phyloP scores from a whole-genome alignment of 2,329 filamentous ascomycete genomes.

The Penicillium sp. region DNA sequence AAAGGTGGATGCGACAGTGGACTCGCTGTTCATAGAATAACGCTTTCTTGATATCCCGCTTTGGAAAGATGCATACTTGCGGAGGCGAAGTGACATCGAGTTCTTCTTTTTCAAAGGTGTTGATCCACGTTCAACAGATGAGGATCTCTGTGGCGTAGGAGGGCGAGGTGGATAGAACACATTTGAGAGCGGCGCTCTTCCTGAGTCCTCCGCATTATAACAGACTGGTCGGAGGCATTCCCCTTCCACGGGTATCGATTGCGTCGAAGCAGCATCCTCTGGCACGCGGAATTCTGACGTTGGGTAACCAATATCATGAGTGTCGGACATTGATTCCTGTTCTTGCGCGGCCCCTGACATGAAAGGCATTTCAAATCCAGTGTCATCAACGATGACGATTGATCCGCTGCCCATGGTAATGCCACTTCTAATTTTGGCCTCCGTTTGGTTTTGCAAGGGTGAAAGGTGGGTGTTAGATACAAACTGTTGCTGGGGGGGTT shows the following conservation, averaged over 20 bases:
- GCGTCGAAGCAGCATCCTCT: slow-evolving; percentile 18
- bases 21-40: slow-evolving; percentile 29
- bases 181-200: slow-evolving; percentile 12
- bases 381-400: slow-evolving; percentile 81
- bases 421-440: slow-evolving; percentile 48
- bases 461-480: not conserved
- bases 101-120: slow-evolving; percentile 25
- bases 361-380: slow-evolving; percentile 42
- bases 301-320: not conserved
- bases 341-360: slow-evolving; percentile 42
- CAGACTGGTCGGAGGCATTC: slow-evolving; percentile 32
- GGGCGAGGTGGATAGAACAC: slow-evolving; percentile 19
- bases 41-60: slow-evolving; percentile 42
- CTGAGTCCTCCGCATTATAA: slow-evolving; percentile 26
- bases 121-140: slow-evolving; percentile 28
- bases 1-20: slow-evolving; percentile 17
- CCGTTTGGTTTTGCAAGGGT: slow-evolving; percentile 22
- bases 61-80: slow-evolving; percentile 50
- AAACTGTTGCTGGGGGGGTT: slow-evolving; percentile 11
- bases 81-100: slow-evolving; percentile 39
- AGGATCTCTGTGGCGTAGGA: slow-evolving; percentile 28
- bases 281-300: not conserved
- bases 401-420: slow-evolving; percentile 84
- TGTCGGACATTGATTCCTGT: slow-evolving; percentile 6
- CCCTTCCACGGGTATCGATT: slow-evolving; percentile 26